Conservation (phyloP, 2,329 filamentous ascomycete species). For the Ophiostoma himal-ulmi region DNA sequence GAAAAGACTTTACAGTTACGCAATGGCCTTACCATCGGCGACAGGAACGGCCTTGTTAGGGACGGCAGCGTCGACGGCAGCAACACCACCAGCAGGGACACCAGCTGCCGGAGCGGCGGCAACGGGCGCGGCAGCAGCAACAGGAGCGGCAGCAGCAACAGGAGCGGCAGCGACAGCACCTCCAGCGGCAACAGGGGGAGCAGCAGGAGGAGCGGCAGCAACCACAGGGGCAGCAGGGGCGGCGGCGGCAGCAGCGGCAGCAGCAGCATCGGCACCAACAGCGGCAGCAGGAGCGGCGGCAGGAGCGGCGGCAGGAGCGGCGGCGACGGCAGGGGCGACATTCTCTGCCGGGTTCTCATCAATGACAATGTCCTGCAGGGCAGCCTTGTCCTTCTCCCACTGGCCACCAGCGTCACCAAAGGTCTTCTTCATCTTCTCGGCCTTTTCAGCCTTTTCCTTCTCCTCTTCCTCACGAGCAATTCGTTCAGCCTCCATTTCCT, state of each 20-base stretch:
- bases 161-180: constrained; percentile 7
- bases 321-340: constrained; percentile 1
- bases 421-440: constrained; percentile 72
- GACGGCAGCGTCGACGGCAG: neutral
- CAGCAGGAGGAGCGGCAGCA: constrained; percentile 1
- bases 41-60: constrained; percentile 21
- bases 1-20: neutral
- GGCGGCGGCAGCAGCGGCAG: constrained; percentile 9
- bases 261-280: constrained; percentile 6
- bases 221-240: constrained; percentile 12
- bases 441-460: constrained; percentile 62
- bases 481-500: constrained; percentile 87
- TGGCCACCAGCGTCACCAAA: constrained; percentile 72
- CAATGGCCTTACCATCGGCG: neutral
- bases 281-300: too few species aligned
- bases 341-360: constrained; percentile 40
- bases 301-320: too few species aligned
- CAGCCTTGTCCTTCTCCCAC: constrained; percentile 85
- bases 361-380: constrained; percentile 63
- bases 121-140: constrained; percentile 4
- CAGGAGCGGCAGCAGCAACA: constrained; percentile 4
- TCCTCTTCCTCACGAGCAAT: constrained; percentile 75
- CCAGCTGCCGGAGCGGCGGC: constrained; percentile 12
- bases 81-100: constrained; percentile 13
- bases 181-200: constrained; percentile 10